Base-by-base conservation (phyloP, 495 filamentous ascomycete genomes). In the Oleoguttula mirabilis region DNA sequence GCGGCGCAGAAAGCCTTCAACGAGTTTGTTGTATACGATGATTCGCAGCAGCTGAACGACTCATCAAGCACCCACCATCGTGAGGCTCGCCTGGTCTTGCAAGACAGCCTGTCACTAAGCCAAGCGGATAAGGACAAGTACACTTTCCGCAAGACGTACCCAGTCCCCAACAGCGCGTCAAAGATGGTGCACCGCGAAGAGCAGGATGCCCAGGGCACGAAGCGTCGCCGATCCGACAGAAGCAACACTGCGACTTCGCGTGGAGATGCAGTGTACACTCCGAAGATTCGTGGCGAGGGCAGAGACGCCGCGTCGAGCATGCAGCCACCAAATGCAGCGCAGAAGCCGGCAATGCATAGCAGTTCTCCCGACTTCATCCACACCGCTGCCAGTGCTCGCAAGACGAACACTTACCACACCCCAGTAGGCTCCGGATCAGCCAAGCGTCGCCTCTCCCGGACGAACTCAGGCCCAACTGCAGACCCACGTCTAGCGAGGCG, bases 281-380 rank as follows among this genome's bases (percentile, higher is more conserved):
- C 39, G 17, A 14, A 6, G 4, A 3, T 30, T 12, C 25, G 33
- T 15, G 17, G 16, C 27, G 39, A 32, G 27, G 21, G 39, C 19
- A 22, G 23, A 1, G 21, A n/a, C 16, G 8, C 27, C 19, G 24
- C 16, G n/a, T n/a, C n/a, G 5, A 19, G 36, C 12, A 21, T 12
- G 7, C 21, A n/a, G n/a, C 25, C 31, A 15, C 3, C 16, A 19
- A 21, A 22, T 19, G 10, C 8, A 3, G 3, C 7, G 32, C 19
- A 15, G 8, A 39, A 16, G 8, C 11, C 21, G 7, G n/a, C 27
- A 31, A 32, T 28, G 3, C 37, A 36, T 43, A 47, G 43, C 23
- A 52, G 44, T 35, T 42, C 49, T 8, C 44, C 49, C 5, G 49
- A 36, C 20, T 52, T 47, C 34, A 19, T 52, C 11, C 10, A 43